Base-by-base conservation (phyloP, 495 filamentous ascomycete genomes). In the Penicillium subrubescens region DNA sequence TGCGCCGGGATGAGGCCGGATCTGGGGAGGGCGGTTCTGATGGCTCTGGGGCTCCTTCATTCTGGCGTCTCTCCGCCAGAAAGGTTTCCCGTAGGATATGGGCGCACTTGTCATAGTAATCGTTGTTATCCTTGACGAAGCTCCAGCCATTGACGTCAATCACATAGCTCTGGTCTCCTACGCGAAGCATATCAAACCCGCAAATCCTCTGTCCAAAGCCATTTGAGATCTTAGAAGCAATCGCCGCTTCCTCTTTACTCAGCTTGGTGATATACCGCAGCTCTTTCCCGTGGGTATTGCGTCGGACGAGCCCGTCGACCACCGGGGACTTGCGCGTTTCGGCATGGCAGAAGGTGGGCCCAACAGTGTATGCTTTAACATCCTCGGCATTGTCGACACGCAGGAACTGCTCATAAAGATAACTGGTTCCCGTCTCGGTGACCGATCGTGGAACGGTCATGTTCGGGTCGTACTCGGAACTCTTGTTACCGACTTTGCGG, bases 91-190 rank as follows among this genome's bases (percentile, higher is more conserved):
- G 89, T 39, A 99, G 79, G 59, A 98, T 96, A 55, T 78, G 87
- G 15, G 95, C 88, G 67, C 90, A 94, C 70, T 91, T 91, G 70
- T 98, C 92, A 69, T 99, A 99, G 69, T 99, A 99, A 52, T 96
- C 93, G 51, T 97, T 93, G 71, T 99, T 99, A 76, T 99, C 95
- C 76, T 99, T 99, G 71, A 99, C 95, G 72, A 99, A 99, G 71
- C 94, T 97, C 95, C 95, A 99, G 19, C 95, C 95, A 75, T 99
- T 99, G 63, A 99, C 96, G 72, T 99, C 95, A 64, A 99, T 98
- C 15, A 99, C 95, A 77, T 92, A 98, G 75, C 94, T 98, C 76
- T 89, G 92, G 17, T 92, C 91, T 29, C 85, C 88, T 3, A 92
- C 90, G 19, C 95, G 89, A 58, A 99, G 85, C 69, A 99, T 84